Evolutionary conservation across 805 yeast genomes (phyloP), one percentile per base, ranked within the genome.

Genomic region (Maudiozyma turicensis): DNA sequence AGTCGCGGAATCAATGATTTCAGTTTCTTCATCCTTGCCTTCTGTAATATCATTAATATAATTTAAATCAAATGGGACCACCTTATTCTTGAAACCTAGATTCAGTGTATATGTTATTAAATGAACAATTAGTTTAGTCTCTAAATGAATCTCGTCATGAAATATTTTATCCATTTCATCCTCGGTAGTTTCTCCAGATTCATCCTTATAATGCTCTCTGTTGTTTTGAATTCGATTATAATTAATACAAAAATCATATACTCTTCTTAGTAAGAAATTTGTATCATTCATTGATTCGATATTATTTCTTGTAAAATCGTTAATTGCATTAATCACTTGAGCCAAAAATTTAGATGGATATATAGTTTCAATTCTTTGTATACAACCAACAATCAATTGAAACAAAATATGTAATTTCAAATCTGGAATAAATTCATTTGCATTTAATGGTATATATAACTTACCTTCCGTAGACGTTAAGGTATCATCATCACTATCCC

Each of bases 341-440:
- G 82, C 74, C 45, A 90, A 68, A 59, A 86, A 89, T 52, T 84
- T 77, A 0, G 95, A 84, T 6, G 97, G 96, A 59, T 82, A 82
- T 10, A 78, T 61, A 0, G 95, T 84, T 38, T 73, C 68, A 52
- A 86, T 81, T 48, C 81, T 69, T 52, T 73, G 75, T 57, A 84
- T 61, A 38, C 81, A 76, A 40, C 78, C 69, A n/a, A 69, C 72
- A 47, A 85, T 66, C 43, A 88, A 70, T 65, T 88, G 93, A 48
- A 82, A 70, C 8, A 86, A 57, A 39, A 80, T 71, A 65, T 85
- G 85, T 51, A 84, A 69, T 64, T 82, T 78, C 47, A 87, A 45
- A 41, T 76, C 76, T 54, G 75, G 75, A 49, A 70, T 65, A 32
- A 53, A 51, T 33, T 60, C 65, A 4, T 45, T 49, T 3, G 55